A percentile compares a stretch with the other conserved stretches of the same genome.
Evolutionary conservation across 768 basidiomycete species (phyloP).

Genomic region (Cystofilobasidium macerans): DNA sequence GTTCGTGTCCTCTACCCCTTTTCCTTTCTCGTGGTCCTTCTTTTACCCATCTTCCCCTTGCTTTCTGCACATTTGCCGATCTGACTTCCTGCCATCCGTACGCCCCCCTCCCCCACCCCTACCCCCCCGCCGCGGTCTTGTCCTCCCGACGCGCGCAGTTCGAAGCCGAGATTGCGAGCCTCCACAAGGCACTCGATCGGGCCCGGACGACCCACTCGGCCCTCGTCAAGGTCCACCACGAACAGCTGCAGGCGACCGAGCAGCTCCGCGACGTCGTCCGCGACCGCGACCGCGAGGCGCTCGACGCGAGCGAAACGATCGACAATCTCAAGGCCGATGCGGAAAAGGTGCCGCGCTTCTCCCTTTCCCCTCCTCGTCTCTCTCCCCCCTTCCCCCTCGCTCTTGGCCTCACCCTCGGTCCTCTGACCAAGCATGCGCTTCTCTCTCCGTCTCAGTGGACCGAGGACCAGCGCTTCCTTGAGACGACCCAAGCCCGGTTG

Average conservation of each 20-base stretch:
- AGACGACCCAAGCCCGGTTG: conserved; percentile 9
- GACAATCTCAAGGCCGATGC: conserved; percentile 9
- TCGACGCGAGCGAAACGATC: conserved; percentile 9
- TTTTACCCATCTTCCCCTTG: neutral
- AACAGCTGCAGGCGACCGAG: conserved; percentile 20
- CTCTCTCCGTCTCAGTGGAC: neutral
- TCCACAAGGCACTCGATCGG: conserved; percentile 15
- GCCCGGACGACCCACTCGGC: conserved; percentile 9
- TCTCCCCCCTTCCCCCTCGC: neutral
- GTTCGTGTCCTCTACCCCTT: neutral
- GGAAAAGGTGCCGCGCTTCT: conserved; percentile 1
- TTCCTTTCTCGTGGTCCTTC: neutral
- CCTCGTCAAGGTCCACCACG: conserved; percentile 19
- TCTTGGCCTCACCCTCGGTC: too few species aligned
- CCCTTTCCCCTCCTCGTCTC: neutral
- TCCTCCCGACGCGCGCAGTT: conserved; percentile 2
- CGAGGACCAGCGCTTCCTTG: conserved; percentile 11
- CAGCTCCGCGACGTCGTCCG: conserved; percentile 17
- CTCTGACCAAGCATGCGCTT: neutral
- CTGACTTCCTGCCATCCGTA: neutral
- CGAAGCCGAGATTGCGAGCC: conserved; percentile 18
- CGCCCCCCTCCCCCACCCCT: neutral
- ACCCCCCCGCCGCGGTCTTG: neutral
- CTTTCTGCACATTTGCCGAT: neutral
- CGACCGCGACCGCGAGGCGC: conserved; percentile 12